Evolutionary conservation across 805 yeast species (phyloP).

Genomic region (Starmerella roubikii): DNA sequence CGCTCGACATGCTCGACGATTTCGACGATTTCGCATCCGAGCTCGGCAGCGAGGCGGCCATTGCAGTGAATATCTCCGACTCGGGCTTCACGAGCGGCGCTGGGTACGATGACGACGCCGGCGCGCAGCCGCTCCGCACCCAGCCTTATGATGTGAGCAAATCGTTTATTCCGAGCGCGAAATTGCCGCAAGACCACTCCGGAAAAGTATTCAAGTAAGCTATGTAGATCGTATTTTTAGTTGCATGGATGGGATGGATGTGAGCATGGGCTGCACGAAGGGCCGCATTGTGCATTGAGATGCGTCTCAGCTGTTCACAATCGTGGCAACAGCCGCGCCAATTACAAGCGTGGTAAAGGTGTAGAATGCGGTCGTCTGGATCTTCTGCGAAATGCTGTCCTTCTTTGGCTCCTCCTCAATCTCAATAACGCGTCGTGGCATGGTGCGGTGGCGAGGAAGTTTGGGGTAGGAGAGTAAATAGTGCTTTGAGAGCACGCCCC

Average conservation of each 20-base stretch:
- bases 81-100: not conserved
- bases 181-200: not conserved
- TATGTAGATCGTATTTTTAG: too few relatives aligned
- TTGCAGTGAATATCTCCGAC: not conserved
- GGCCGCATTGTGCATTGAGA: too few relatives aligned
- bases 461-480: too few relatives aligned
- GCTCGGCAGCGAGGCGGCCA: not conserved
- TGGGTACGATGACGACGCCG: not conserved
- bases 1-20: not conserved
- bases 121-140: not conserved
- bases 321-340: slow-evolving; percentile 15
- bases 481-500: too few relatives aligned
- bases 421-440: not conserved
- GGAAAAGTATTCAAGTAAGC: not conserved
- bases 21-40: not conserved
- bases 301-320: slow-evolving; percentile 8
- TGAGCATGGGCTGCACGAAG: too few relatives aligned
- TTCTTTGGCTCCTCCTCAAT: not conserved
- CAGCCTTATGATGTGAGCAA: slow-evolving; percentile 1
- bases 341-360: slow-evolving; percentile 11
- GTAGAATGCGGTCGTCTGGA: slow-evolving; percentile 1
- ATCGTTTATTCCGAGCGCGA: not conserved
- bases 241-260: too few relatives aligned
- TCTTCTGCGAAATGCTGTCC: not conserved
- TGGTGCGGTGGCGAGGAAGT: too few relatives aligned